Percentiles rank a stretch among this genome's conserved stretches.
phyloP scores from a whole-genome alignment of 371 early-diverging fungal species.

The Massospora cicadina region DNA sequence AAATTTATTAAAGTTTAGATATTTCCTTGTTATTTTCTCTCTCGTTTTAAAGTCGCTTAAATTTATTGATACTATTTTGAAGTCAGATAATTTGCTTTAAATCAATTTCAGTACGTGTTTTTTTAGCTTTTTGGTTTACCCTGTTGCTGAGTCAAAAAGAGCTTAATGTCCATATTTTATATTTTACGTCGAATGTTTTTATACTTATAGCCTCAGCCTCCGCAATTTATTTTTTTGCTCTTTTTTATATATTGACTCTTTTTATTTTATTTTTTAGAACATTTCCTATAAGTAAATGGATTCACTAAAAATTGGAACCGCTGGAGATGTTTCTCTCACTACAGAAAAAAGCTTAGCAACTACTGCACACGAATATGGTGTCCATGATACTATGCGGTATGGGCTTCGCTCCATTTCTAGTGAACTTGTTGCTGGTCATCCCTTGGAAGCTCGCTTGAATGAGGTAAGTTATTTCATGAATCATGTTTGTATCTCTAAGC shows the following conservation, averaged over 20 bases:
- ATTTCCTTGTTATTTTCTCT: no score
- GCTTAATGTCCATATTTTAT: no score
- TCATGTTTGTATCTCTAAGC: no score
- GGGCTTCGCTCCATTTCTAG: slow-evolving; percentile 54
- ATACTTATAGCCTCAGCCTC: no score
- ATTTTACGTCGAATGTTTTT: no score
- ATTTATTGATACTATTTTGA: no score
- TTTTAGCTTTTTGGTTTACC: no score
- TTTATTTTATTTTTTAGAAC: neutral
- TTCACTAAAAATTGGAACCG: neutral
- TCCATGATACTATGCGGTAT: slow-evolving; percentile 68
- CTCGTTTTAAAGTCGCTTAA: no score
- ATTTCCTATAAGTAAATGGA: neutral
- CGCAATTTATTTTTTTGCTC: neutral
- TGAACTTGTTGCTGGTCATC: slow-evolving; percentile 52
- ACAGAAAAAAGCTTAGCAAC: slow-evolving; percentile 7
- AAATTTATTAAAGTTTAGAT: no score
- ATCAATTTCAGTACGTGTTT: no score
- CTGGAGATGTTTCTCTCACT: neutral
- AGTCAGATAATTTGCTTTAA: no score
- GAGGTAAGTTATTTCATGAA: slow-evolving; percentile 23
- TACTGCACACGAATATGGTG: slow-evolving; percentile 47
- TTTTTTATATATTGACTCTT: neutral
- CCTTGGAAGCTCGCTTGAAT: slow-evolving; percentile 52
- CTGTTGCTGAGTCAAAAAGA: no score